Evolutionary conservation across 2,329 filamentous ascomycete species (phyloP), one percentile per base, ranked within the genome.

Genomic region (Claviceps arundinis): DNA sequence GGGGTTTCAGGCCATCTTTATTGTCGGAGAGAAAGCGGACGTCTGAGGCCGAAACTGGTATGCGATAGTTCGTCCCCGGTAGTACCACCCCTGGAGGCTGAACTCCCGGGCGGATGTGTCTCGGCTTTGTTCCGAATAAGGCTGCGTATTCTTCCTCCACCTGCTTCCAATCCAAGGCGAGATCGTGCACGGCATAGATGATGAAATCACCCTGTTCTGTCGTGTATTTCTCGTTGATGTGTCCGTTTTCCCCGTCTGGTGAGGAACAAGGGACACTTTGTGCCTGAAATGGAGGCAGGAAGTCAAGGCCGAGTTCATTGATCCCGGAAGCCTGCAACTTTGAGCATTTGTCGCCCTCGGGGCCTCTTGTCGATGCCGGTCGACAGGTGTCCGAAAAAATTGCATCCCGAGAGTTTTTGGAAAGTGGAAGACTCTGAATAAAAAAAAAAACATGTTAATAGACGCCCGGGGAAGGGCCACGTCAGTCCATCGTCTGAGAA

Each of bases 141-240:
- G 60, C 43, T n/a, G 66, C 66, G 56, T 70, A 70, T 37, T 68
- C 65, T 50, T 68, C 62, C 59, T 68, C n/a, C n/a, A n/a, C n/a
- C n/a, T n/a, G n/a, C n/a, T n/a, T n/a, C n/a, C n/a, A n/a, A n/a
- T n/a, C n/a, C n/a, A n/a, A n/a, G n/a, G n/a, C n/a, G n/a, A n/a
- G n/a, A n/a, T n/a, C n/a, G n/a, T 70, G 67, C 61, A 67, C 70
- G 17, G 65, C 65, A 54, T 71, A 71, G 54, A 71, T 69, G 59
- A 70, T 70, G 51, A 69, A 72, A 57, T 71, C 68, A 16, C 68
- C 67, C 55, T 72, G 67, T 54, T 72, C 69, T 1, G 63, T 66
- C 0, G 67, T 70, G 58, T 71, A 72, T 58, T 72, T 71, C 48
- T 70, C 67, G 58, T 72, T 72, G 56, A 70, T 69, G 54, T 70